Base-by-base conservation (phyloP, 2,329 filamentous ascomycete species). In the Penicillium sp. region DNA sequence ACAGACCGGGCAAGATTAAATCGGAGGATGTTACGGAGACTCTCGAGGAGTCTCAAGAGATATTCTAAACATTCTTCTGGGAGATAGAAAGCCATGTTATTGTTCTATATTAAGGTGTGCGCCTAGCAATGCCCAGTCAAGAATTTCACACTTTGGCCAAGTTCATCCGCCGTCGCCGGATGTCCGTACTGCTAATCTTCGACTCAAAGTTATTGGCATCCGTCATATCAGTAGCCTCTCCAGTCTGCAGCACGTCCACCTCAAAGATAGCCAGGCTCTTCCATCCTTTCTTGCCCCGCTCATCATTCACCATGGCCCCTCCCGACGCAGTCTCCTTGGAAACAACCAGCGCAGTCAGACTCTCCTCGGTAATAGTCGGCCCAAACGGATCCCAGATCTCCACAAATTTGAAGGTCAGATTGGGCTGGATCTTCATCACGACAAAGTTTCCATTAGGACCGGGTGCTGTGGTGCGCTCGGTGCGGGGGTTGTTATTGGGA, bases 121-220 rank as follows among this genome's bases (percentile, higher is more conserved):
- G 31, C 31, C 31, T 31, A 31, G 31, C 2, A 10, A 2, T 31
- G 1, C 31, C 31, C 31, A 10, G 31, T 10, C 7, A 31, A 31
- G 31, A 8, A 31, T 15, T 15, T 52, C 37, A 65, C 61, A 70
- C 67, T 63, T 73, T 75, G 34, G 75, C 71, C 59, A 71, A 63
- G 56, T 78, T 71, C 74, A 75, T 76, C 59, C 71, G 74, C 31
- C 81, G 81, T 62, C 83, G 82, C 65, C 89, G 82, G 67, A 96
- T 96, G 59, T 90, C 90, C 0, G 93, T 96, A 77, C 93, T 97
- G 80, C 92, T 96, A 67, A 97, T 90, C 79, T 97, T 98, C 62
- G 85, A 84, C 28, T 88, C 86, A 76, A 96, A 96, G 64, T 84
- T 83, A 58, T 87, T 84, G 12, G 78, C 74, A 45, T 43, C 51